phyloP scores from a whole-genome alignment of 441 rosid species.

The Arabidopsis lyrata region DNA sequence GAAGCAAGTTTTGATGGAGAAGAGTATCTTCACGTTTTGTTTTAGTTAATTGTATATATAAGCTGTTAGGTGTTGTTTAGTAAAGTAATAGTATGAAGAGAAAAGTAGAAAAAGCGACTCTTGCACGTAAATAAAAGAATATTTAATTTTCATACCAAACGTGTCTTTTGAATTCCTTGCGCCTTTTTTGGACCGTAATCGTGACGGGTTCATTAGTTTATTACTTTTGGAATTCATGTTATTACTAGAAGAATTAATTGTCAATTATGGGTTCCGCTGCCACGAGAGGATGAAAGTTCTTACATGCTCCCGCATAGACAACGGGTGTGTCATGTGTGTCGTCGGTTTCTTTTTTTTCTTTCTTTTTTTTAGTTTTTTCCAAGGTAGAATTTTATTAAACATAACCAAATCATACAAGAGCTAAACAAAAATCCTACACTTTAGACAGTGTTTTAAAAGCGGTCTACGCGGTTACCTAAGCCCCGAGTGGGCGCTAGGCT shows the following conservation, averaged over 20 bases:
- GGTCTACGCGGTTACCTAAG: too few relatives aligned
- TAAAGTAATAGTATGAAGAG: not conserved
- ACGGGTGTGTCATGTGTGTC: too few relatives aligned
- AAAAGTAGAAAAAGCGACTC: conserved; percentile 12
- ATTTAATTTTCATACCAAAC: conserved; percentile 12
- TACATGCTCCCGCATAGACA: not conserved
- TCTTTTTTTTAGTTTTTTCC: too few relatives aligned
- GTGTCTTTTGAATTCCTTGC: conserved; percentile 23
- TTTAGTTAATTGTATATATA: conserved; percentile 34
- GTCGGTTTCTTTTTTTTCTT: too few relatives aligned
- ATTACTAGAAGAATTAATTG: not conserved
- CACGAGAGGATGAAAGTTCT: not conserved
- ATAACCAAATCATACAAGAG: too few relatives aligned
- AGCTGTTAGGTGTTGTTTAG: conserved; percentile 18
- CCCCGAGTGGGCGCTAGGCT: too few relatives aligned
- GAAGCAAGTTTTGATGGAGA: conserved; percentile 12
- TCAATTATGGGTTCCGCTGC: conserved; percentile 38
- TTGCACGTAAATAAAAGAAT: not conserved
- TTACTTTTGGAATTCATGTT: not conserved
- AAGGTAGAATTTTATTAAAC: too few relatives aligned
- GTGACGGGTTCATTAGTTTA: not conserved
- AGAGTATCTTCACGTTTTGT: conserved; percentile 27
- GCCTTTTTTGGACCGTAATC: conserved; percentile 33
- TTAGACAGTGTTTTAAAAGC: too few relatives aligned
- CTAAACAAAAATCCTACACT: too few relatives aligned